A percentile compares a stretch with the other conserved stretches of the same genome.
These are phyloP conservation scores for Tilletiopsis washingtonensis DNA, from an alignment of 1,284 basidiomycete genomes.

Conservation along the genomic window DNA sequence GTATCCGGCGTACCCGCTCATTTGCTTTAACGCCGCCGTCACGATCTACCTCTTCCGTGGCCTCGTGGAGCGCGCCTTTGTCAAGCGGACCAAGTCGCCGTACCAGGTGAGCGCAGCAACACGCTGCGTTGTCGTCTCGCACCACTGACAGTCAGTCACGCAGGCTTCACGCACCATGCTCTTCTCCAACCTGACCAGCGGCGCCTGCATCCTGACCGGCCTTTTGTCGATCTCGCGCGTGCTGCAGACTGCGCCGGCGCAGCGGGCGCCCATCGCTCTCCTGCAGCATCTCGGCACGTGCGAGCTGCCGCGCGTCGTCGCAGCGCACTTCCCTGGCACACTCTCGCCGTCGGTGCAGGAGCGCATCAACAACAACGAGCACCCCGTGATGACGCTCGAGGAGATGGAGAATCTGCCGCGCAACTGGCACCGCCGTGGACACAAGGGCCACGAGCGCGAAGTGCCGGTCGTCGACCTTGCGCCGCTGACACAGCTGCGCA, in stretches of 20 bases:
- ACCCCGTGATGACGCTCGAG: conserved; percentile 13
- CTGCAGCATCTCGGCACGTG: conserved; percentile 65
- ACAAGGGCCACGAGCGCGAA: not conserved
- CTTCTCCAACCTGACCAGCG: conserved; percentile 69
- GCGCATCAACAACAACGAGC: conserved; percentile 15
- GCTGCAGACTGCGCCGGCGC: conserved; percentile 57
- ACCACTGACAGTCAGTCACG: not conserved
- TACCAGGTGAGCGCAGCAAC: conserved; percentile 15
- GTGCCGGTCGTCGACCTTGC: conserved; percentile 10
- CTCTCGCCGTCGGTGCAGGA: conserved; percentile 10
- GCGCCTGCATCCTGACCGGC: conserved; percentile 66
- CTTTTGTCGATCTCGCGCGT: conserved; percentile 72
- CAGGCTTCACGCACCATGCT: conserved; percentile 47
- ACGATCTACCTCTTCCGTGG: conserved; percentile 56
- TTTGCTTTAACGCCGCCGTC: conserved; percentile 90
- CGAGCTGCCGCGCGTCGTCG: conserved; percentile 66
- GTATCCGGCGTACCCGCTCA: conserved; percentile 83
- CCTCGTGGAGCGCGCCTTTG: conserved; percentile 21
- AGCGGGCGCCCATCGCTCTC: conserved; percentile 77
- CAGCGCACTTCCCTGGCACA: conserved; percentile 11
- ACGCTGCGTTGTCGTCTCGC: not conserved
- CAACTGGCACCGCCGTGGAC: conserved; percentile 5
- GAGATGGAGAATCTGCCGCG: conserved; percentile 16
- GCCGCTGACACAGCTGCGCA: not conserved
- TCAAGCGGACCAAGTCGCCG: conserved; percentile 27